Conservation (phyloP, 2,329 filamentous ascomycete genomes). For the Hysterium pulicare region DNA sequence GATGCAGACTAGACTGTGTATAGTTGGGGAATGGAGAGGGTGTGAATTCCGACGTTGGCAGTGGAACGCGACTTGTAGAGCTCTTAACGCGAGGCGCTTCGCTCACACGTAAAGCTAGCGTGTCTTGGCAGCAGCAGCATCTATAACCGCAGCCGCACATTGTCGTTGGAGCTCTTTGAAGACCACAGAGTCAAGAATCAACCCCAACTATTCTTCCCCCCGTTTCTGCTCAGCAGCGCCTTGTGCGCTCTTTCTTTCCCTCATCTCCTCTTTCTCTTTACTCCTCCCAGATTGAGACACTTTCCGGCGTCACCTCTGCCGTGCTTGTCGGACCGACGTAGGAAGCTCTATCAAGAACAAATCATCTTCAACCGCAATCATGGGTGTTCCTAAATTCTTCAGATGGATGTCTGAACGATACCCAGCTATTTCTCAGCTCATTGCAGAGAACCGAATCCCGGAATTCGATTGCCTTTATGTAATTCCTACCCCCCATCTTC, state of each 20-base stretch:
- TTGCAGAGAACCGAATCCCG: constrained; percentile 96
- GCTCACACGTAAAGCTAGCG: no score
- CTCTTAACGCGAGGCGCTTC: constrained; percentile 3
- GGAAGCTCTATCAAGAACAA: background rate
- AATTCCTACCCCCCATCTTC: constrained; percentile 25
- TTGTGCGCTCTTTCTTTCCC: constrained; percentile 18
- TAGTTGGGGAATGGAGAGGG: constrained; percentile 2
- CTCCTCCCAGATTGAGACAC: no score
- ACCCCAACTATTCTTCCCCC: constrained; percentile 16
- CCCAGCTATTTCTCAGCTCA: constrained; percentile 95
- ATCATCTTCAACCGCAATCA: constrained; percentile 20
- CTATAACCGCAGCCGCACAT: no score
- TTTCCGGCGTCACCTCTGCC: background rate
- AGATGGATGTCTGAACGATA: constrained; percentile 99
- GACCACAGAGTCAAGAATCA: constrained; percentile 39
- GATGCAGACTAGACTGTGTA: constrained; percentile 1
- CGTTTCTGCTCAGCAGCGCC: constrained; percentile 15
- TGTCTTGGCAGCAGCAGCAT: no score
- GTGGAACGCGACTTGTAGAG: background rate
- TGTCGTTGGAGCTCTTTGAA: constrained; percentile 30
- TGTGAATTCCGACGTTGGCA: background rate
- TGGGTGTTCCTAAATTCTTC: constrained; percentile 89
- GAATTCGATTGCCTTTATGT: constrained; percentile 98
- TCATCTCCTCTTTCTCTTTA: constrained; percentile 12
- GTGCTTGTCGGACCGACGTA: background rate